These are phyloP conservation scores for Aspergillus eucalypticola DNA, from an alignment of 2,329 filamentous ascomycete genomes.

Conservation along the genomic window DNA sequence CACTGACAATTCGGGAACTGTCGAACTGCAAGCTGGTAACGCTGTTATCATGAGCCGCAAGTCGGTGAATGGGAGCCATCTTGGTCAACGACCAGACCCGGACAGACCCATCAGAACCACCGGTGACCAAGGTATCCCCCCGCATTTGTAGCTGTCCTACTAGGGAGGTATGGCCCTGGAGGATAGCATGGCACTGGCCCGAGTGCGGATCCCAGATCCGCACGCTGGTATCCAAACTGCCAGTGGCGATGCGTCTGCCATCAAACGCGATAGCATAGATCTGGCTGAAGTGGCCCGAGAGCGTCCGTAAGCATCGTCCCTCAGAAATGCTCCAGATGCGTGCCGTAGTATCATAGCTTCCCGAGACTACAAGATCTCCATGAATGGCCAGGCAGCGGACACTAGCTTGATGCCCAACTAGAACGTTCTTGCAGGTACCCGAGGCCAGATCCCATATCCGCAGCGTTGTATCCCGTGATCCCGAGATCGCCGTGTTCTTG, in stretches of 20 bases:
- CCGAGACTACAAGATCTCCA: slow-evolving; percentile 95
- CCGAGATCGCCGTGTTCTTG: slow-evolving; percentile 88
- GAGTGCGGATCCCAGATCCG: slow-evolving; percentile 92
- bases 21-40: slow-evolving; percentile 98
- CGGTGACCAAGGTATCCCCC: slow-evolving; percentile 90
- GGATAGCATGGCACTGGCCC: slow-evolving; percentile 82
- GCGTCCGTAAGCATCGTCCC: slow-evolving; percentile 84
- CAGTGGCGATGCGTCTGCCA: slow-evolving; percentile 87
- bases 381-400: slow-evolving; percentile 94
- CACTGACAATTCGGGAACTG: slow-evolving; percentile 90
- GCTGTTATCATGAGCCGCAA: slow-evolving; percentile 97
- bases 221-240: slow-evolving; percentile 93
- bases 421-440: slow-evolving; percentile 84
- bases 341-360: slow-evolving; percentile 95
- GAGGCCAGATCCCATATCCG: slow-evolving; percentile 92
- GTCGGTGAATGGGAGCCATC: slow-evolving; percentile 86
- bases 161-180: slow-evolving; percentile 94
- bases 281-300: slow-evolving; percentile 95
- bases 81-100: slow-evolving; percentile 92
- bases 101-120: slow-evolving; percentile 93
- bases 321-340: slow-evolving; percentile 98
- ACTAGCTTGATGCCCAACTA: slow-evolving; percentile 93
- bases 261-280: slow-evolving; percentile 99
- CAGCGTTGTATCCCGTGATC: slow-evolving; percentile 90
- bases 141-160: slow-evolving; percentile 97